These are phyloP conservation scores for Corymbia citriodora DNA, from an alignment of 441 rosid genomes.

Conservation along the genomic window DNA sequence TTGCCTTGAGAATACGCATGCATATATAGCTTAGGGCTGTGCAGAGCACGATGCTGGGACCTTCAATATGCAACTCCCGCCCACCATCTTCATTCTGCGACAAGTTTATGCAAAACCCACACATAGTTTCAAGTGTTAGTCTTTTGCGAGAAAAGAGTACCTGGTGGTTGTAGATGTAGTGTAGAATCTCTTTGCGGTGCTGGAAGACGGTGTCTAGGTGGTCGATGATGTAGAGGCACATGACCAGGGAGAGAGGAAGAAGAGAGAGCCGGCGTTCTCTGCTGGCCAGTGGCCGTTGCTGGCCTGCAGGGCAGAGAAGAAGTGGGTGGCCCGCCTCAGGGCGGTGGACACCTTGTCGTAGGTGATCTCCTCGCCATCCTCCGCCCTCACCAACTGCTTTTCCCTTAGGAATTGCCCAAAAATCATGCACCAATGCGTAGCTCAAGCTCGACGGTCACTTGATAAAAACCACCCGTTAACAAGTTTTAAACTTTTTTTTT, in stretches of 20 bases:
- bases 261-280: conserved; percentile 46
- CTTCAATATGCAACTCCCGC: conserved; percentile 15
- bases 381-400: conserved; percentile 36
- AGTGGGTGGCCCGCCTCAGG: conserved; percentile 33
- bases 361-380: conserved; percentile 38
- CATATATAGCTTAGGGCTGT: conserved; percentile 1
- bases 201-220: conserved; percentile 49
- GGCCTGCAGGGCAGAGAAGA: conserved; percentile 52
- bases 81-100: conserved; percentile 17
- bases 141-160: background rate
- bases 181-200: conserved; percentile 62
- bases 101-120: background rate
- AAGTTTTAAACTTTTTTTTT: too few relatives aligned
- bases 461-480: too few relatives aligned
- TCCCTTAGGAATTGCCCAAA: conserved; percentile 33
- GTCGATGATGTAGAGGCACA: conserved; percentile 66
- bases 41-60: conserved; percentile 14
- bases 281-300: conserved; percentile 81
- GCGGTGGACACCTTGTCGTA: conserved; percentile 26
- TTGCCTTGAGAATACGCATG: conserved; percentile 9
- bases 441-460: too few relatives aligned
- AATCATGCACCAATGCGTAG: background rate
- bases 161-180: conserved; percentile 72
- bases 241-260: conserved; percentile 41
- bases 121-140: background rate